Conservation (phyloP, 352 stramenopile species). For the Globisporangium yorkense region DNA sequence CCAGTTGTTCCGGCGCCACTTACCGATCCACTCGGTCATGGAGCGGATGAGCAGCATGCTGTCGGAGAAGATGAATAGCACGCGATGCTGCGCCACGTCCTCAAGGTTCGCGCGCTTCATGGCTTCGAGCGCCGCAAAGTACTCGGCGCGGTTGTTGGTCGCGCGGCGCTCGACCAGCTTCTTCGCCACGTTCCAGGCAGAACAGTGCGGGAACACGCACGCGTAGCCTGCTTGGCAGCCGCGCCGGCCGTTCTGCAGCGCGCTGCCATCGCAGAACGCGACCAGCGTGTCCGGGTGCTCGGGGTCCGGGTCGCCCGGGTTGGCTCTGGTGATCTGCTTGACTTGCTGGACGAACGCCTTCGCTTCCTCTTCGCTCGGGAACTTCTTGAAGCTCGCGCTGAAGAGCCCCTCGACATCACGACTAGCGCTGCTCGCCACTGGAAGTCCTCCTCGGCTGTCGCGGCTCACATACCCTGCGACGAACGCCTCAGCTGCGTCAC, state of each 20-base stretch:
- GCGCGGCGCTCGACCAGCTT: slow-evolving; percentile 33
- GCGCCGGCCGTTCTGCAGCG: slow-evolving; percentile 49
- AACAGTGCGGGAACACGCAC: slow-evolving; percentile 67
- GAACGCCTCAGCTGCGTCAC: slow-evolving; percentile 20
- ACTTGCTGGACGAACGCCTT: slow-evolving; percentile 44
- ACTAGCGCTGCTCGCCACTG: too few relatives aligned
- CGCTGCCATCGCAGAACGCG: slow-evolving; percentile 77
- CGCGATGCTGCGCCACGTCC: slow-evolving; percentile 19
- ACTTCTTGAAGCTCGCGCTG: slow-evolving; percentile 55
- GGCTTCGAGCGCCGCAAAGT: slow-evolving; percentile 30
- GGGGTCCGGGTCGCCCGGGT: slow-evolving; percentile 28
- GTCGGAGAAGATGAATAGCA: slow-evolving; percentile 77
- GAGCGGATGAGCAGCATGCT: slow-evolving; percentile 80
- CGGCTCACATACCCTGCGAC: slow-evolving; percentile 6
- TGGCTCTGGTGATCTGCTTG: background rate
- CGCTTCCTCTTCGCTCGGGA: slow-evolving; percentile 34
- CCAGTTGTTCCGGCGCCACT: slow-evolving; percentile 62
- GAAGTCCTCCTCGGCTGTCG: too few relatives aligned
- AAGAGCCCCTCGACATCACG: slow-evolving; percentile 38
- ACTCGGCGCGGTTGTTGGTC: slow-evolving; percentile 35
- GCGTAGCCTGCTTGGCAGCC: slow-evolving; percentile 56
- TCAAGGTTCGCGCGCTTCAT: slow-evolving; percentile 69
- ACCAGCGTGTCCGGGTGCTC: slow-evolving; percentile 46
- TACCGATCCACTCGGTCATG: slow-evolving; percentile 73
- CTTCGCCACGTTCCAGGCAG: slow-evolving; percentile 56